These are phyloP conservation scores for Solanum chiquidenum DNA, from an alignment of 257 asterid genomes.

Conservation along the genomic window DNA sequence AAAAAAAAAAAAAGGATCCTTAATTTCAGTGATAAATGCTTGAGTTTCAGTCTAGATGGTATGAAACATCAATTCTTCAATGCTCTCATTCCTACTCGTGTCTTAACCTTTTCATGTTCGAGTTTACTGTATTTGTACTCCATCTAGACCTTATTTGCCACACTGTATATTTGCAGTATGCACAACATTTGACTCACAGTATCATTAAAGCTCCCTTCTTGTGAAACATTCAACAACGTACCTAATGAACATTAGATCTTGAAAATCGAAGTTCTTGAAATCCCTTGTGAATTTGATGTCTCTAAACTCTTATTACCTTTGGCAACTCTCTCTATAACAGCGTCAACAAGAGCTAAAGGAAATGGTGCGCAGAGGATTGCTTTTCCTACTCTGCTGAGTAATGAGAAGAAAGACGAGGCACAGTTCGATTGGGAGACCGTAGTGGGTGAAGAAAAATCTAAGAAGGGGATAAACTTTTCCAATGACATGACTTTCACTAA, in stretches of 20 bases:
- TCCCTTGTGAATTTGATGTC: slow-evolving; percentile 1
- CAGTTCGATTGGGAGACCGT: slow-evolving; percentile 13
- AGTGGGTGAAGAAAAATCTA: slow-evolving; percentile 31
- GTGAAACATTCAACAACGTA: background rate
- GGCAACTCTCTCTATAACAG: slow-evolving; percentile 4
- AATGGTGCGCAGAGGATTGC: slow-evolving; percentile 24
- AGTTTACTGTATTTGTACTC: background rate
- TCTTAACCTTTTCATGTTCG: background rate
- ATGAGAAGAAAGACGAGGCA: slow-evolving; percentile 23
- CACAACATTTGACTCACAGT: background rate
- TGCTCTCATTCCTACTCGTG: background rate
- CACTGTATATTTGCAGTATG: background rate
- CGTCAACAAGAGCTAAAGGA: slow-evolving; percentile 18
- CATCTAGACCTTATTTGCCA: background rate
- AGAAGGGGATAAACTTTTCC: slow-evolving; percentile 20
- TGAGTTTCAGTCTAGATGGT: background rate
- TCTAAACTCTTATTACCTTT: slow-evolving; percentile 4
- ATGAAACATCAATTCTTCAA: background rate
- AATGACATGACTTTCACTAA: slow-evolving; percentile 25
- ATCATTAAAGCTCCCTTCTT: background rate
- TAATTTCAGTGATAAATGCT: background rate
- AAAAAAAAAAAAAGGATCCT: no score
- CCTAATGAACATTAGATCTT: background rate
- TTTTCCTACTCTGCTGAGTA: slow-evolving; percentile 25
- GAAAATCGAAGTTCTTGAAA: background rate